Evolutionary conservation across 257 asterid species (phyloP).

Genomic region (Primulina tabacum): DNA sequence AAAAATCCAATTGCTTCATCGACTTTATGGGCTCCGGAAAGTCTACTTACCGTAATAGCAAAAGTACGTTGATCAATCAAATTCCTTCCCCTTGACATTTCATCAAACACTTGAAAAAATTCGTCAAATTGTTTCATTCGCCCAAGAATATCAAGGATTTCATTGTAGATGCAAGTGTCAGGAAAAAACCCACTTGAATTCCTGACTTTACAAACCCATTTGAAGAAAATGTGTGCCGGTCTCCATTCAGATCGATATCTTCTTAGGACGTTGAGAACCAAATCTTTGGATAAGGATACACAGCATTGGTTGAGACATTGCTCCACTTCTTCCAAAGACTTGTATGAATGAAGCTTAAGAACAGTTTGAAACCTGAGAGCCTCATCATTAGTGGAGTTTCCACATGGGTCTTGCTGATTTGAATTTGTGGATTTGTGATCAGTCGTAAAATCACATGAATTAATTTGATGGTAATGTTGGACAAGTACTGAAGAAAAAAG

Average conservation of each 20-base stretch:
- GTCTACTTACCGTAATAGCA: conserved; percentile 46
- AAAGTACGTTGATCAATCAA: conserved; percentile 47
- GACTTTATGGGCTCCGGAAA: conserved; percentile 56
- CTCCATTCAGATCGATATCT: conserved; percentile 78
- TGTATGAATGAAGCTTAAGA: conserved; percentile 39
- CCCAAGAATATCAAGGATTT: conserved; percentile 63
- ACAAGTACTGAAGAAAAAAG: conserved; percentile 19
- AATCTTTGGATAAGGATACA: conserved; percentile 42
- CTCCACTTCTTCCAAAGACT: conserved; percentile 36
- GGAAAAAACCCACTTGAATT: conserved; percentile 29
- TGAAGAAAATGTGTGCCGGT: conserved; percentile 63
- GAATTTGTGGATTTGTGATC: conserved; percentile 16
- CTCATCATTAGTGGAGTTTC: conserved; percentile 31
- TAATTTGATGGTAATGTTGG: conserved; percentile 25
- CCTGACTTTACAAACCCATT: conserved; percentile 36
- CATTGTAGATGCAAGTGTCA: conserved; percentile 44
- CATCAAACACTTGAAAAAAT: conserved; percentile 62
- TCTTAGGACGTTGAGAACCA: conserved; percentile 60
- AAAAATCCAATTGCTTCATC: conserved; percentile 65
- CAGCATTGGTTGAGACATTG: conserved; percentile 39
- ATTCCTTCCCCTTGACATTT: conserved; percentile 53
- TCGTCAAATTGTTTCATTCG: conserved; percentile 50
- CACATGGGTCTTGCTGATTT: conserved; percentile 12
- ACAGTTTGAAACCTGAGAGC: conserved; percentile 54
- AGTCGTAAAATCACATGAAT: conserved; percentile 9